Evolutionary conservation across 2,329 filamentous ascomycete genomes (phyloP), one percentile per base, ranked within the genome.

Genomic region (Pseudogymnoascus sp.): DNA sequence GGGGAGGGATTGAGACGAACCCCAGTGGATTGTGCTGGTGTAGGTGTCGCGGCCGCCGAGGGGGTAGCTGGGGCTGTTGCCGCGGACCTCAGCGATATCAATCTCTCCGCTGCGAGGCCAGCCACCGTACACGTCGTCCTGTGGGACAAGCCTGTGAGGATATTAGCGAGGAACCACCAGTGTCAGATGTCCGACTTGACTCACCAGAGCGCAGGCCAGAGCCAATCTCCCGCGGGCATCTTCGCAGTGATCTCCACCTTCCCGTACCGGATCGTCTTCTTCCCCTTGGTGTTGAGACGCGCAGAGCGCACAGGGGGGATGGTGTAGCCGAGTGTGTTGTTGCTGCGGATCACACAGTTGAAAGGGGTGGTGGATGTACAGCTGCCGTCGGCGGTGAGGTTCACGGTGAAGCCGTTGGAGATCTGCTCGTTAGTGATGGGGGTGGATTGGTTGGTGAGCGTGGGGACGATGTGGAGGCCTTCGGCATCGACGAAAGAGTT

Each of bases 381-480:
- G 19, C 71, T 72, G 4, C 76, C 76, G 61, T 75, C 73, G 1
- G 66, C 72, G 39, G 73, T 77, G 36, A 82, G 72, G 65, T 81
- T 80, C 55, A 82, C 71, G 0, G 74, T 77, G 65, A 77, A 76
- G 58, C 75, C 73, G 62, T 76, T 69, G 49, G 70, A 70, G 9
- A 79, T 69, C 33, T 78, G 70, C 39, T 73, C 73, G 12, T 68
- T 67, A 2, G 74, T 77, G 61, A 79, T 77, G 58, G 66, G 60
- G 0, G 75, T 77, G 0, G 71, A 73, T 60, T 76, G 71, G 28
- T 74, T 75, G 12, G 80, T 82, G 16, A 83, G 70, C 0, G 81
- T 83, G 6, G 80, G 81, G n/a, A 81, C 77, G 60, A 84, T 82
- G 69, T 82, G 80, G 41, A 83, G 74, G n/a, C 80, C 80, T 25